Conservation (phyloP, 805 yeast genomes). For the Starmerella riodocensis region DNA sequence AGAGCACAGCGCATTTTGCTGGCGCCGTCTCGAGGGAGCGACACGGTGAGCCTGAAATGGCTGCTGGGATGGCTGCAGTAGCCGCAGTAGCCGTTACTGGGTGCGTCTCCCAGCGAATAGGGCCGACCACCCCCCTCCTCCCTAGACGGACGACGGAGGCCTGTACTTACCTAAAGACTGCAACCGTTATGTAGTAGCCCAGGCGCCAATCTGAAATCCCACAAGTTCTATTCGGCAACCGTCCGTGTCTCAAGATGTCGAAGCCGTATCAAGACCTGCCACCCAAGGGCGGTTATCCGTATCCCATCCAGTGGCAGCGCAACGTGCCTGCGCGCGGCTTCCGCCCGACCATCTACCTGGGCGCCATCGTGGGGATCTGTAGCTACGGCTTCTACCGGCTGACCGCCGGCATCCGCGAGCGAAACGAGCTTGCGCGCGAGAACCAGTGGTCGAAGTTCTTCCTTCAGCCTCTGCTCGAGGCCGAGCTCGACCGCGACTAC, state of each 20-base stretch:
- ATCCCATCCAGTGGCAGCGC: conserved; percentile 79
- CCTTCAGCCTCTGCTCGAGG: conserved; percentile 58
- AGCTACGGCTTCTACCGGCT: conserved; percentile 60
- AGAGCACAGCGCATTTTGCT: too few relatives aligned
- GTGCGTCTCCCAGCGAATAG: too few relatives aligned
- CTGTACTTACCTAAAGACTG: too few relatives aligned
- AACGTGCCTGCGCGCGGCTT: conserved; percentile 77
- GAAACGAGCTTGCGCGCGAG: conserved; percentile 59
- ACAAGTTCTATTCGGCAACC: too few relatives aligned
- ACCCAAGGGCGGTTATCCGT: conserved; percentile 67
- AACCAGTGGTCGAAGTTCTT: conserved; percentile 64
- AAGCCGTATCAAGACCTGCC: conserved; percentile 56
- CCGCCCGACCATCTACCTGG: conserved; percentile 59
- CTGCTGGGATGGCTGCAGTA: too few relatives aligned
- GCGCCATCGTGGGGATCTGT: conserved; percentile 48
- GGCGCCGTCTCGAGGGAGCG: too few relatives aligned
- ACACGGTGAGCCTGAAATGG: too few relatives aligned
- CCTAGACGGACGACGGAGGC: too few relatives aligned
- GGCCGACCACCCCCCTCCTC: too few relatives aligned
- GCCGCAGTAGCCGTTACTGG: too few relatives aligned
- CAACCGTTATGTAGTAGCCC: neutral
- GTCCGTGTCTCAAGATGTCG: too few relatives aligned
- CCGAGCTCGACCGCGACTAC: conserved; percentile 68
- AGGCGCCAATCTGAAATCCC: neutral
- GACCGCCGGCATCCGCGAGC: conserved; percentile 57